Evolutionary conservation across 768 basidiomycete species (phyloP).

Genomic region (Boletus rufocinnamomeus): DNA sequence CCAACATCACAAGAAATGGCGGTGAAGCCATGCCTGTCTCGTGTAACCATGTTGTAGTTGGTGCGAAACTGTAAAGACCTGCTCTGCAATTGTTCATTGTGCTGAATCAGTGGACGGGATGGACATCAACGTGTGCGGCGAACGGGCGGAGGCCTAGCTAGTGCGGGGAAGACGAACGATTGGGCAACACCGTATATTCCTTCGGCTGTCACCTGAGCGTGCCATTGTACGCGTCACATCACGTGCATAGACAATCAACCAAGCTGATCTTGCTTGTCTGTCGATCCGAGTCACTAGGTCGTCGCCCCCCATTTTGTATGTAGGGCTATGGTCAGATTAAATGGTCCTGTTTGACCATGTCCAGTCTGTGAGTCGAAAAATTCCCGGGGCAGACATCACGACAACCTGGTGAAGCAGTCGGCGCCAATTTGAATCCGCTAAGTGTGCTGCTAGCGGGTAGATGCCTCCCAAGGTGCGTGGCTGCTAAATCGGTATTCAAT

Average conservation of each 20-base stretch:
- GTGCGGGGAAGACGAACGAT: conserved; percentile 1
- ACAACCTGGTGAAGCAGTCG: neutral
- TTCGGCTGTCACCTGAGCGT: neutral
- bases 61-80: conserved; percentile 30
- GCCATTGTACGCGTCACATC: conserved; percentile 18
- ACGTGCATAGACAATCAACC: conserved; percentile 26
- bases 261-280: neutral
- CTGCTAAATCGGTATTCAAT: neutral
- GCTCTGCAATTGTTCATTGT: conserved; percentile 29
- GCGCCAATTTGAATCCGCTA: neutral
- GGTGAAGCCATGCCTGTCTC: conserved; percentile 27
- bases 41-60: conserved; percentile 25
- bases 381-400: neutral
- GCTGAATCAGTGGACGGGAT: conserved; percentile 1
- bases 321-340: neutral
- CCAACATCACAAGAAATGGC: conserved; percentile 25
- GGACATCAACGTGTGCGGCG: conserved; percentile 7
- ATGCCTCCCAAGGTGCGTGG: neutral
- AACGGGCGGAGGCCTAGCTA: neutral
- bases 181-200: conserved; percentile 1
- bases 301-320: neutral
- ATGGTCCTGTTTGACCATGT: neutral
- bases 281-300: no score
- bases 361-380: neutral
- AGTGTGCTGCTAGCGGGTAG: neutral